Evolutionary conservation across 2,329 filamentous ascomycete species (phyloP), one percentile per base, ranked within the genome.

Genomic region (Fusarium siculi): DNA sequence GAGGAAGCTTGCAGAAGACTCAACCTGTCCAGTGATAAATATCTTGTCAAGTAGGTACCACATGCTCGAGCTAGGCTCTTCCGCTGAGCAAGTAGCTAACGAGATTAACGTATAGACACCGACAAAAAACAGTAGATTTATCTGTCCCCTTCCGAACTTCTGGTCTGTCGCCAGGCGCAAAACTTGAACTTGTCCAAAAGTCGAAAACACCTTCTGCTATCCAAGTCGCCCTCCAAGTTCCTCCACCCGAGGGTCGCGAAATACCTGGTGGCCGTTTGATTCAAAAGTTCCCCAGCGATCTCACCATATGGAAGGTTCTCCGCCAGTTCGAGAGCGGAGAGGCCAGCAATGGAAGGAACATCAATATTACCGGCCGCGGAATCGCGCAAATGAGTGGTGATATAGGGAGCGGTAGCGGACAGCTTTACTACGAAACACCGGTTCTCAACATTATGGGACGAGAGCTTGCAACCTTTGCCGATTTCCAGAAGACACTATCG

Each of bases 1-100:
- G 90, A 94, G 70, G 93, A 98, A 82, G 96, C 96, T 50, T 98
- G 96, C 81, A 87, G 87, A 75, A 97, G 96, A 84, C 89, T 97
- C 75, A 91, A 91, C 67, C 83, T 96, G 37, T 86, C 91, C 66
- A 86, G 92, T 37, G 91, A 92, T 73, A 92, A 93, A 71, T 96
- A 93, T 83, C 89, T 92, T 28, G 84, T 99, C 66, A 98, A 97
- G 93, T 96, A 84, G 76, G 85, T 74, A 23, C 32, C 21, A 21
- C 4, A 23, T 23, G 42, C 25, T 39, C 21, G 23, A 16, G 21
- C 23, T 19, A 30, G 23, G 19, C 32, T n/a, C 16, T 36, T 14
- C 28, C 18, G 16, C 39, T 39, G 12, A 52, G 37, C n/a, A 44
- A 18, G 40, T 28, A 37, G 52, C 54, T 62, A 39, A 63, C 39